Evolutionary conservation across 2,329 filamentous ascomycete genomes (phyloP).

Genomic region (Ilyonectria destructans): DNA sequence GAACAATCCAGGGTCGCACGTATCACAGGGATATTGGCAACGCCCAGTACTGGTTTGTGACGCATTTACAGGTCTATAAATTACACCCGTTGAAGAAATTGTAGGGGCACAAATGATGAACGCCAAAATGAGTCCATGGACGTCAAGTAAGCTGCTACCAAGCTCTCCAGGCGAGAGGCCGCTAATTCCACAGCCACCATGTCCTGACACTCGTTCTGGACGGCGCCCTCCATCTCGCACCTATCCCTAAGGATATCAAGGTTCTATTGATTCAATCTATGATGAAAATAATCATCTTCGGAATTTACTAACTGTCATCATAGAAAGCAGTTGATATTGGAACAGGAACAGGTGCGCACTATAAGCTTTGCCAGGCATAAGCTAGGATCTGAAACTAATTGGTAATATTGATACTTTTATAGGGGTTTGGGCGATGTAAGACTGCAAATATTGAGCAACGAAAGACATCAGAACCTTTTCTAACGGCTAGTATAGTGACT

Average conservation of each 20-base stretch:
- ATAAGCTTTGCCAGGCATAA: background rate
- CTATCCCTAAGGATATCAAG: slow-evolving; percentile 28
- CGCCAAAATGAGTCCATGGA: slow-evolving; percentile 43
- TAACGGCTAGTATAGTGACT: slow-evolving; percentile 19
- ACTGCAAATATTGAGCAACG: background rate
- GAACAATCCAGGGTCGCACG: slow-evolving; percentile 33
- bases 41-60: slow-evolving; percentile 37
- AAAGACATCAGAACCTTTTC: too few relatives aligned
- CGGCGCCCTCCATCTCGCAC: slow-evolving; percentile 29
- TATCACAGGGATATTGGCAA: slow-evolving; percentile 37
- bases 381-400: rapidly evolving
- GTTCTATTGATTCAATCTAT: rapidly evolving
- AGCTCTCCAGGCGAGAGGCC: rapidly evolving
- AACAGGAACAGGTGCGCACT: slow-evolving; percentile 36
- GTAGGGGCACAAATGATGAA: slow-evolving; percentile 37
- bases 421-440: slow-evolving; percentile 41
- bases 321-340: slow-evolving; percentile 37
- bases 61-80: rapidly evolving
- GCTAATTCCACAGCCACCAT: slow-evolving; percentile 33
- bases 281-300: background rate
- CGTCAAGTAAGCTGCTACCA: slow-evolving; percentile 17
- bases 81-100: background rate
- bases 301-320: rapidly evolving
- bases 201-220: slow-evolving; percentile 36
- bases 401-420: rapidly evolving